phyloP scores from a whole-genome alignment of 2,329 filamentous ascomycete species.

The Colletotrichum sp. region DNA sequence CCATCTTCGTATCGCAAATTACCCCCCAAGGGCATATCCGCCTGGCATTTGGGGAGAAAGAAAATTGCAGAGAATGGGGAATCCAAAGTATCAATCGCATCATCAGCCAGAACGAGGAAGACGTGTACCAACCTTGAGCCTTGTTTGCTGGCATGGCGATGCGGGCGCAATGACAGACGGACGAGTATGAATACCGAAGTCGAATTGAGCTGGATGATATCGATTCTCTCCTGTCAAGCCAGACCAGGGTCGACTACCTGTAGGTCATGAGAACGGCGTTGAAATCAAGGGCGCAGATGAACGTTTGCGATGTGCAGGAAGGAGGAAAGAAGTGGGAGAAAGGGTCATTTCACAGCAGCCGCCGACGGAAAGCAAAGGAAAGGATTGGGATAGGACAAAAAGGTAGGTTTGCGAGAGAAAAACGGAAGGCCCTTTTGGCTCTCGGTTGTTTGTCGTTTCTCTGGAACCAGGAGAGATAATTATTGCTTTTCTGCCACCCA shows the following conservation, averaged over 20 bases:
- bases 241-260: not conserved
- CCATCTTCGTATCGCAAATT: not conserved
- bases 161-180: not conserved
- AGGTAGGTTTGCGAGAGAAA: slow-evolving; percentile 1
- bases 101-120: not conserved
- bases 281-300: not conserved
- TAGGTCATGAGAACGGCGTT: not conserved
- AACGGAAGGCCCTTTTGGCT: slow-evolving; percentile 10
- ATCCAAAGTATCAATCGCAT: not conserved
- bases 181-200: not conserved
- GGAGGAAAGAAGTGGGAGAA: slow-evolving; percentile 8
- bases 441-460: slow-evolving; percentile 20
- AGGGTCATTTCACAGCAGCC: slow-evolving; percentile 14
- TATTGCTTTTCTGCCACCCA: slow-evolving; percentile 21
- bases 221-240: not conserved
- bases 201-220: not conserved
- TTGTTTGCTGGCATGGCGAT: not conserved
- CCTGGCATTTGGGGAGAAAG: not conserved
- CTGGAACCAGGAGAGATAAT: slow-evolving; percentile 19
- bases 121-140: slow-evolving; percentile 1
- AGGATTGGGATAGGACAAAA: not conserved
- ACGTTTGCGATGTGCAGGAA: not conserved
- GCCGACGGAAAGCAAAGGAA: not conserved
- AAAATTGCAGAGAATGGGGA: not conserved
- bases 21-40: not conserved